Evolutionary conservation across 2,329 filamentous ascomycete species (phyloP), one percentile per base, ranked within the genome.

Genomic region (Colletotrichum horii): DNA sequence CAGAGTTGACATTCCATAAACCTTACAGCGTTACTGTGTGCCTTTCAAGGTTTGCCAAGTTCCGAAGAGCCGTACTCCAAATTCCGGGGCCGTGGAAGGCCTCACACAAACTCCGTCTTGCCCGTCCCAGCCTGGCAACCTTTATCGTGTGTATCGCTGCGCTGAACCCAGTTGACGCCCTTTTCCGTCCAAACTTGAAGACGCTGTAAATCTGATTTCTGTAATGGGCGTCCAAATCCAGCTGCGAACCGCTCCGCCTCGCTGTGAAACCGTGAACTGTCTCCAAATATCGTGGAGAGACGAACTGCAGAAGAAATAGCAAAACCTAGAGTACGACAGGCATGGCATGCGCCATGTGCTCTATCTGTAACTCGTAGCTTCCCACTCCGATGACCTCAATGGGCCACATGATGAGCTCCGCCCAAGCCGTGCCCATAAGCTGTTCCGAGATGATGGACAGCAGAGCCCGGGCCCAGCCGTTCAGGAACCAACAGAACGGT

Each of bases 401-500:
- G 15, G 74, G 74, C 74, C 74, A 76, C 32, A 60, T 19, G 5
- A 74, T 16, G 26, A 76, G 22, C 19, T 74, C 70, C 12, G 56
- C 65, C 74, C 64, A 76, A 1, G 74, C 64, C 65, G 74, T 74
- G 6, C 56, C 74, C 43, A 55, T 32, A 16, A 76, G 43, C 28
- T 65, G 74, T n/a, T 76, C 58, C 4, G 74, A 73, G 14, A 76
- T 65, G 7, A 24, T 32, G 12, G 70, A 68, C 11, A 74, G 15
- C 36, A 76, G 48, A 28, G 70, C 24, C 15, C 70, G 48, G 6
- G 74, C 66, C 76, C 76, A 77, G 15, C 76, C 71, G 36, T 66
- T 58, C 6, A 75, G 70, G 28, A 78, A 79, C 79, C 79, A 80
- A 28, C 73, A 78, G 55, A 74, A 76, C 3, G 76, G 65, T 71